Conservation (phyloP, 2,329 filamentous ascomycete genomes). For the Phaeosphaeria sp. region DNA sequence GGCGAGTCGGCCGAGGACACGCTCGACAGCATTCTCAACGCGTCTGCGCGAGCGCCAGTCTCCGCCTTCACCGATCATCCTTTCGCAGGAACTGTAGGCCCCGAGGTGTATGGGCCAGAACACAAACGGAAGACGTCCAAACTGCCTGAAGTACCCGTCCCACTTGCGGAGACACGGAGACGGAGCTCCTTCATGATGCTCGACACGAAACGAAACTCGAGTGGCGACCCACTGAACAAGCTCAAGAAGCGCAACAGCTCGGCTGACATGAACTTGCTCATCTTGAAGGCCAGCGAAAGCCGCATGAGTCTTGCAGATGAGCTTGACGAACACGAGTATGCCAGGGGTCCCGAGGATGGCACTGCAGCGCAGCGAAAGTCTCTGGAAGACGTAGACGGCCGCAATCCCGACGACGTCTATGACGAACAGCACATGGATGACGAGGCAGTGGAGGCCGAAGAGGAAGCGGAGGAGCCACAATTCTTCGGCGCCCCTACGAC, state of each 20-base stretch:
- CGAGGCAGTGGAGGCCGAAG: slow-evolving; percentile 51
- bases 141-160: slow-evolving; percentile 29
- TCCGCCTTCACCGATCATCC: slow-evolving; percentile 90
- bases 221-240: slow-evolving; percentile 47
- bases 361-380: slow-evolving; percentile 20
- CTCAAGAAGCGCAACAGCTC: slow-evolving; percentile 51
- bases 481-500: slow-evolving; percentile 83
- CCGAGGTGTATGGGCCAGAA: slow-evolving; percentile 72
- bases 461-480: slow-evolving; percentile 52
- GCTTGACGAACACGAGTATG: slow-evolving; percentile 37
- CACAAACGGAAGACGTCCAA: slow-evolving; percentile 51
- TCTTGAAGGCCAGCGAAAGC: slow-evolving; percentile 40
- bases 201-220: slow-evolving; percentile 46
- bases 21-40: slow-evolving; percentile 89
- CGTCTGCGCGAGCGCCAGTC: slow-evolving; percentile 85
- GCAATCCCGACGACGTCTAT: slow-evolving; percentile 40
- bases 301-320: slow-evolving; percentile 47
- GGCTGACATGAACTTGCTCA: slow-evolving; percentile 44
- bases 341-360: slow-evolving; percentile 36
- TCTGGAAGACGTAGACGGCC: slow-evolving; percentile 17
- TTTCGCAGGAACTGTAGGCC: slow-evolving; percentile 76
- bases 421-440: slow-evolving; percentile 54
- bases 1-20: slow-evolving; percentile 87
- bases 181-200: slow-evolving; percentile 48
- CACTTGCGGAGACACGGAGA: slow-evolving; percentile 40